Evolutionary conservation across 75 land plant species (phyloP).

Genomic region (Picea glauca): DNA sequence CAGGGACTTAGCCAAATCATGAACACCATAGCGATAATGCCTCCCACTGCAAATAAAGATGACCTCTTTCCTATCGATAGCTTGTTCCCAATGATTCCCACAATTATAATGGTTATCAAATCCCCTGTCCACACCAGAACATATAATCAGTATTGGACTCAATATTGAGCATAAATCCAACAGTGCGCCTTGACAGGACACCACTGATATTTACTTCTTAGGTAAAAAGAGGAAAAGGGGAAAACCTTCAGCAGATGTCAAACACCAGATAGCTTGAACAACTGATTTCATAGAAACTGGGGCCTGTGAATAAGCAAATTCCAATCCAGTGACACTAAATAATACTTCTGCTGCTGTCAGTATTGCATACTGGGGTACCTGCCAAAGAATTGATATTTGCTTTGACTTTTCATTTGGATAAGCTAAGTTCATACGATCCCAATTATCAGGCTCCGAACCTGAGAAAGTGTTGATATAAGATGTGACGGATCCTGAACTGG

Average conservation of each 20-base stretch:
- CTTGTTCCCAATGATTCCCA: slow-evolving; percentile 24
- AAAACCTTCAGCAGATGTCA: slow-evolving; percentile 32
- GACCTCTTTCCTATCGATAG: slow-evolving; percentile 29
- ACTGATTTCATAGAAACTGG: slow-evolving; percentile 37
- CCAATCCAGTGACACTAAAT: slow-evolving; percentile 39
- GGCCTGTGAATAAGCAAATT: slow-evolving; percentile 43
- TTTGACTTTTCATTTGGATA: not conserved
- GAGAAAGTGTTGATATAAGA: too few species aligned
- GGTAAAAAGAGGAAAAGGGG: too few species aligned
- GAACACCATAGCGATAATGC: slow-evolving; percentile 22
- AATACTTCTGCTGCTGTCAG: slow-evolving; percentile 34
- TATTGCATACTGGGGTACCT: slow-evolving; percentile 26
- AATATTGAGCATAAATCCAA: not conserved
- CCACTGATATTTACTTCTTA: not conserved
- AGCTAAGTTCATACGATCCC: not conserved
- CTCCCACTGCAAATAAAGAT: slow-evolving; percentile 21
- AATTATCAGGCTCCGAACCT: not conserved
- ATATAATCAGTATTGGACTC: not conserved
- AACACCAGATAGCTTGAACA: slow-evolving; percentile 31
- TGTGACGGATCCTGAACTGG: not conserved
- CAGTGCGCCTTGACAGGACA: not conserved
- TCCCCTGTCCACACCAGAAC: slow-evolving; percentile 17
- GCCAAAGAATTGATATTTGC: slow-evolving; percentile 30
- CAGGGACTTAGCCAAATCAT: slow-evolving; percentile 20
- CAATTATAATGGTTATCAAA: slow-evolving; percentile 26